A percentile compares a stretch with the other conserved stretches of the same genome.
Conservation (phyloP, 2,329 filamentous ascomycete genomes). For the Ophiosphaerella korrae region DNA sequence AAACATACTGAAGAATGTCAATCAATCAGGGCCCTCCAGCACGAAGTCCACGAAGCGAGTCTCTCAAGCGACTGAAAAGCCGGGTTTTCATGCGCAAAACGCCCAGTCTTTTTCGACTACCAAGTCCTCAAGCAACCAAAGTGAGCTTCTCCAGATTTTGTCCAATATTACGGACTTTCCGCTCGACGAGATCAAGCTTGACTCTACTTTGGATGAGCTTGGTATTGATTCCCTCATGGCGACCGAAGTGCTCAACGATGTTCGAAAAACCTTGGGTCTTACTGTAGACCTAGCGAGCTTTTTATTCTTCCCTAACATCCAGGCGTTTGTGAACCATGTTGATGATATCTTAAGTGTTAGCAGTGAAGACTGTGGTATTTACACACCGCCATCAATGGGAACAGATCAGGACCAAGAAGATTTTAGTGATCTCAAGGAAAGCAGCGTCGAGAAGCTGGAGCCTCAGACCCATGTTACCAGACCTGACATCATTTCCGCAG, state of each 20-base stretch:
- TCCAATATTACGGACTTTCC: slow-evolving; percentile 7
- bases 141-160: slow-evolving; percentile 1
- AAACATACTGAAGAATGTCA: too few relatives aligned
- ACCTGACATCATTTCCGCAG: too few relatives aligned
- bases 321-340: neutral
- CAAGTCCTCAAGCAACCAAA: neutral
- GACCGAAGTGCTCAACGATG: slow-evolving; percentile 7
- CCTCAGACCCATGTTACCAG: too few relatives aligned
- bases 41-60: too few relatives aligned
- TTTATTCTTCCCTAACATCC: slow-evolving; percentile 6
- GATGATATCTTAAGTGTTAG: neutral
- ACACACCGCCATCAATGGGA: too few relatives aligned
- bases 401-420: too few relatives aligned
- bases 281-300: slow-evolving; percentile 6
- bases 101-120: neutral
- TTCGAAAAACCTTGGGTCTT: neutral
- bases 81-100: too few relatives aligned
- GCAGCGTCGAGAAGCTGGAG: too few relatives aligned
- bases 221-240: slow-evolving; percentile 10
- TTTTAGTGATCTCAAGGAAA: too few relatives aligned
- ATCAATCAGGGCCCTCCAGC: too few relatives aligned
- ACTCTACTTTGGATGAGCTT: slow-evolving; percentile 12
- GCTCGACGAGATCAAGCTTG: slow-evolving; percentile 2
- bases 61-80: too few relatives aligned
- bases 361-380: too few relatives aligned